Percentiles rank a stretch among this genome's conserved stretches.
Evolutionary conservation across 768 basidiomycete species (phyloP).

Genomic region (Tubosaeta brunneosetosa): DNA sequence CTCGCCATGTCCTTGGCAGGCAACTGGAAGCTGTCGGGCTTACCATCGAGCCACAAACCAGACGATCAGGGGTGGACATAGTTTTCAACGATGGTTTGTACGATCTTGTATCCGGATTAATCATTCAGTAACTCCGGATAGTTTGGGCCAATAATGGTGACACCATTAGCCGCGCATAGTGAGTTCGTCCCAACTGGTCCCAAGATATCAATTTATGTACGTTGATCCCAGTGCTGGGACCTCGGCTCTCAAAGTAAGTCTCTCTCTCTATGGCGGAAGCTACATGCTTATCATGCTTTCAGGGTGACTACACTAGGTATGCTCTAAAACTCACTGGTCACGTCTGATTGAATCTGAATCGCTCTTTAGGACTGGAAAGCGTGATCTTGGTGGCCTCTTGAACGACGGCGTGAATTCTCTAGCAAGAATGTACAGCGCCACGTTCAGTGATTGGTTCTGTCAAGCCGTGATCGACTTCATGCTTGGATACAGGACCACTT

Average conservation of each 20-base stretch:
- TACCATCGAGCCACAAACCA: constrained; percentile 47
- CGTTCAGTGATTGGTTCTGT: constrained; percentile 93
- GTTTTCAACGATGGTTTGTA: constrained; percentile 72
- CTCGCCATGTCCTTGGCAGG: constrained; percentile 71
- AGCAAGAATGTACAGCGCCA: constrained; percentile 83
- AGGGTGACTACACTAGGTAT: constrained; percentile 88
- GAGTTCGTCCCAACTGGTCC: constrained; percentile 25
- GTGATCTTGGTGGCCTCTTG: constrained; percentile 85
- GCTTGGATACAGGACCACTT: constrained; percentile 79
- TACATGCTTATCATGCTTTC: constrained; percentile 4
- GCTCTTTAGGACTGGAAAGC: constrained; percentile 77
- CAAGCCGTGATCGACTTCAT: constrained; percentile 94
- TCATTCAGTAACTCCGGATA: constrained; percentile 22
- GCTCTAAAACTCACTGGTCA: not conserved
- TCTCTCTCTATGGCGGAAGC: not conserved
- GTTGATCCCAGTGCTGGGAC: constrained; percentile 75
- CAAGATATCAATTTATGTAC: constrained; percentile 5
- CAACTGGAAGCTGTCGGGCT: constrained; percentile 74
- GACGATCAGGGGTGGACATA: constrained; percentile 59
- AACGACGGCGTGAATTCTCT: constrained; percentile 96
- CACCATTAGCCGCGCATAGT: constrained; percentile 87
- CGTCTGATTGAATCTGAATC: constrained; percentile 4
- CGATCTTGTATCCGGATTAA: not conserved
- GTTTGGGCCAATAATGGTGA: constrained; percentile 99
- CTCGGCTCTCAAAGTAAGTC: constrained; percentile 83